Conservation (phyloP, 1,139 yeast species). For the Kodamaea plutei region DNA sequence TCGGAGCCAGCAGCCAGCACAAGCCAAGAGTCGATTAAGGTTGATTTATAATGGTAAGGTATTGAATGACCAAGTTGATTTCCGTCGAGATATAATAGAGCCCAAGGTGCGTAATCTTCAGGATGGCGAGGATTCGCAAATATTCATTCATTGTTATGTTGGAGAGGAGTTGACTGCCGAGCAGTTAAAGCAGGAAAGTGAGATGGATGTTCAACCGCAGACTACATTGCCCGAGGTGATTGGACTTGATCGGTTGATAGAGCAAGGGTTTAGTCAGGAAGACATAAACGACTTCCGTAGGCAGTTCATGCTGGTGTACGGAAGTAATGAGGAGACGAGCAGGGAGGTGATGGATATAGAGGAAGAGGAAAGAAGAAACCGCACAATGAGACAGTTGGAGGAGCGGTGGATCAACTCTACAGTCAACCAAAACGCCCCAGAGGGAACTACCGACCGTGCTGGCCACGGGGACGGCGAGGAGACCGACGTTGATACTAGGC, state of each 20-base stretch:
- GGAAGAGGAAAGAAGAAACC: slow-evolving; percentile 36
- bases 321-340: slow-evolving; percentile 6
- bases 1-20: slow-evolving; percentile 21
- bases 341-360: slow-evolving; percentile 37
- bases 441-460: slow-evolving; percentile 7
- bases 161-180: slow-evolving; percentile 61
- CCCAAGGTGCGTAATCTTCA: slow-evolving; percentile 18
- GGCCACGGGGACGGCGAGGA: slow-evolving; percentile 8
- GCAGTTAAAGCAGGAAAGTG: slow-evolving; percentile 64
- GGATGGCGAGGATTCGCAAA: slow-evolving; percentile 11
- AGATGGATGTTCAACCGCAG: slow-evolving; percentile 49
- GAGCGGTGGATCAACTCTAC: slow-evolving; percentile 91
- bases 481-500: slow-evolving; percentile 14
- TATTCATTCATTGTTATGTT: slow-evolving; percentile 76
- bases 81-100: slow-evolving; percentile 46
- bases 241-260: slow-evolving; percentile 80
- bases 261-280: slow-evolving; percentile 76
- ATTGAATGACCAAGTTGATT: slow-evolving; percentile 55
- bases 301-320: slow-evolving; percentile 67
- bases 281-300: slow-evolving; percentile 69
- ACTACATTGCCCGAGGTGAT: slow-evolving; percentile 67
- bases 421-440: slow-evolving; percentile 28
- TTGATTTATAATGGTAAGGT: slow-evolving; percentile 75
- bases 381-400: slow-evolving; percentile 59
- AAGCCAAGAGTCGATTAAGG: slow-evolving; percentile 50